Evolutionary conservation across 805 yeast species (phyloP).

Genomic region (Sugiyamaella lignohabitans): DNA sequence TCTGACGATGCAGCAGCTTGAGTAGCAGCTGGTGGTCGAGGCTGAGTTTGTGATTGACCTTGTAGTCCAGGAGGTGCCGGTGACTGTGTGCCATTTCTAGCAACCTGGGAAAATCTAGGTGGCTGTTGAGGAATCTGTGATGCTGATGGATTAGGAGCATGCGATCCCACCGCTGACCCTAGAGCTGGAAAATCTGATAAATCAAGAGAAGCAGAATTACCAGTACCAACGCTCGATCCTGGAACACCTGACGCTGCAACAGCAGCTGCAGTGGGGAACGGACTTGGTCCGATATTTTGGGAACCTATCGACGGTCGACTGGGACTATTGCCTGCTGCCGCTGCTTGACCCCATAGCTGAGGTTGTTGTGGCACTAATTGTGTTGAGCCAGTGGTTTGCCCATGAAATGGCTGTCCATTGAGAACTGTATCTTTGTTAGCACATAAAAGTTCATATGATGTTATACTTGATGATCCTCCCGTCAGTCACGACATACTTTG

Average conservation of each 20-base stretch:
- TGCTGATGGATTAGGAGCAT: not conserved
- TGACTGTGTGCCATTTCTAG: slow-evolving; percentile 7
- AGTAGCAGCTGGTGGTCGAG: slow-evolving; percentile 2
- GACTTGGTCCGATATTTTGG: not conserved
- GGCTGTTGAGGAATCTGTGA: not conserved
- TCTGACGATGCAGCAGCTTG: not conserved
- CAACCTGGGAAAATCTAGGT: slow-evolving; percentile 6
- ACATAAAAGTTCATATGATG: no score
- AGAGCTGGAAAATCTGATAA: slow-evolving; percentile 25
- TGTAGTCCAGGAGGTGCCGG: slow-evolving; percentile 14
- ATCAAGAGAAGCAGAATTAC: slow-evolving; percentile 14
- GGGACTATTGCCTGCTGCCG: no score
- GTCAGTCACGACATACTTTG: not conserved
- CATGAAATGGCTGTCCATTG: not conserved
- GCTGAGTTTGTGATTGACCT: no score
- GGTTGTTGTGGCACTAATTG: slow-evolving; percentile 8
- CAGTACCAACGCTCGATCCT: not conserved
- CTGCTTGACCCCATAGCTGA: not conserved
- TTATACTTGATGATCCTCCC: no score
- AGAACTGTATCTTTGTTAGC: not conserved
- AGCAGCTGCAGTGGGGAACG: not conserved
- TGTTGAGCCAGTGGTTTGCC: slow-evolving; percentile 3
- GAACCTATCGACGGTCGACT: no score
- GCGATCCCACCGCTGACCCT: slow-evolving; percentile 17
- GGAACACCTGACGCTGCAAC: not conserved